These are phyloP conservation scores for Microbotryomycetes sp. DNA, from an alignment of 1,284 basidiomycete species.

Conservation along the genomic window DNA sequence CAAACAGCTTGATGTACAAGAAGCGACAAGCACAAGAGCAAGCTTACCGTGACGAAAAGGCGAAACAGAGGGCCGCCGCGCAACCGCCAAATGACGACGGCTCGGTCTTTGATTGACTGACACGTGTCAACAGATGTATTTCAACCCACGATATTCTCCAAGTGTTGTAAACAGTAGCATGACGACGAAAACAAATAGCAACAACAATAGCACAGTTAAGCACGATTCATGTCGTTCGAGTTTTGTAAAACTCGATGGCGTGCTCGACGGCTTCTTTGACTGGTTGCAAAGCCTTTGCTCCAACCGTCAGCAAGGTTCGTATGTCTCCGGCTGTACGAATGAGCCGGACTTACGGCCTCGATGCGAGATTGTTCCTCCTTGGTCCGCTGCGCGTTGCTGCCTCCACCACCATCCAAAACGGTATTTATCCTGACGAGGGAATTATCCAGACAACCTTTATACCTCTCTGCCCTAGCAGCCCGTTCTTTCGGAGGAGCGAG, in stretches of 20 bases:
- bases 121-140: too few species aligned
- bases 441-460: slow-evolving; percentile 69
- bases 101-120: neutral
- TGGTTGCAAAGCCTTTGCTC: slow-evolving; percentile 76
- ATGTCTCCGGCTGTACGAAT: neutral
- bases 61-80: neutral
- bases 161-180: too few species aligned
- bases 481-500: slow-evolving; percentile 50
- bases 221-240: slow-evolving; percentile 7
- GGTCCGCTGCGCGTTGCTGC: slow-evolving; percentile 52
- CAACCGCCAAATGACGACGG: neutral
- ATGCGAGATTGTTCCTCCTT: slow-evolving; percentile 60
- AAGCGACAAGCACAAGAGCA: neutral
- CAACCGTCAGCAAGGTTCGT: too few species aligned
- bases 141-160: too few species aligned
- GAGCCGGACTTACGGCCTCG: slow-evolving; percentile 36
- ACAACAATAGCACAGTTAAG: too few species aligned
- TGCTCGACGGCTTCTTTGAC: slow-evolving; percentile 67
- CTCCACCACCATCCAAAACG: slow-evolving; percentile 49
- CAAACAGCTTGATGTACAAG: slow-evolving; percentile 61
- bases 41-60: neutral
- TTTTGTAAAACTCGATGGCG: slow-evolving; percentile 49
- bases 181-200: too few species aligned
- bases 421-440: slow-evolving; percentile 73
- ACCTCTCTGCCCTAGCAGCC: slow-evolving; percentile 67